phyloP scores from a whole-genome alignment of 2,329 filamentous ascomycete species.

The Claviceps fusiformis region DNA sequence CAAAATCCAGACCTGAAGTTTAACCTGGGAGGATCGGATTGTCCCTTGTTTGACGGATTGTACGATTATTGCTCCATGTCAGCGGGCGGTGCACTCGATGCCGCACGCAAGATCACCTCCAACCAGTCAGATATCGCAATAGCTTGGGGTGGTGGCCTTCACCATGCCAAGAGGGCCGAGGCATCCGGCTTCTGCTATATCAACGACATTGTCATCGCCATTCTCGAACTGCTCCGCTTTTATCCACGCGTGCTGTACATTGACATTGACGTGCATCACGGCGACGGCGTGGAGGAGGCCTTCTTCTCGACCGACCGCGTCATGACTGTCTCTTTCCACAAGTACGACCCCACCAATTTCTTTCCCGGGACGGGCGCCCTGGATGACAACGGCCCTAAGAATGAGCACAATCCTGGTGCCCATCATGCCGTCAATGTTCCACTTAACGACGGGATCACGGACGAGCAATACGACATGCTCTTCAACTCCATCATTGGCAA shows the following conservation, averaged over 20 bases:
- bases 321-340: slow-evolving; percentile 91
- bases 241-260: slow-evolving; percentile 85
- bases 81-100: slow-evolving; percentile 79
- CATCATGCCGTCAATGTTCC: slow-evolving; percentile 87
- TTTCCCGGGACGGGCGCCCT: slow-evolving; percentile 86
- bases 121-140: slow-evolving; percentile 89
- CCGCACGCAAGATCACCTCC: slow-evolving; percentile 75
- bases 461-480: slow-evolving; percentile 74
- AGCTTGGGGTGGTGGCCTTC: slow-evolving; percentile 92
- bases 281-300: slow-evolving; percentile 81
- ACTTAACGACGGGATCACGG: slow-evolving; percentile 79
- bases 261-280: slow-evolving; percentile 86
- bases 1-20: slow-evolving; percentile 54
- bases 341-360: slow-evolving; percentile 73
- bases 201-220: slow-evolving; percentile 93
- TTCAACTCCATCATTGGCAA: slow-evolving; percentile 71
- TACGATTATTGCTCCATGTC: slow-evolving; percentile 94
- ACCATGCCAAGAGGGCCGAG: slow-evolving; percentile 90
- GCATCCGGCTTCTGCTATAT: slow-evolving; percentile 97
- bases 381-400: slow-evolving; percentile 70
- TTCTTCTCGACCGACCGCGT: slow-evolving; percentile 84
- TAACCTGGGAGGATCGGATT: slow-evolving; percentile 84
- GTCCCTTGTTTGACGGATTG: slow-evolving; percentile 89
- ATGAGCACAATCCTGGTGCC: slow-evolving; percentile 73
- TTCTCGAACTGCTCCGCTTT: slow-evolving; percentile 72